A percentile compares a stretch with the other conserved stretches of the same genome.
Conservation (phyloP, 306 rosid genomes). For the Dryas alaskensis region DNA sequence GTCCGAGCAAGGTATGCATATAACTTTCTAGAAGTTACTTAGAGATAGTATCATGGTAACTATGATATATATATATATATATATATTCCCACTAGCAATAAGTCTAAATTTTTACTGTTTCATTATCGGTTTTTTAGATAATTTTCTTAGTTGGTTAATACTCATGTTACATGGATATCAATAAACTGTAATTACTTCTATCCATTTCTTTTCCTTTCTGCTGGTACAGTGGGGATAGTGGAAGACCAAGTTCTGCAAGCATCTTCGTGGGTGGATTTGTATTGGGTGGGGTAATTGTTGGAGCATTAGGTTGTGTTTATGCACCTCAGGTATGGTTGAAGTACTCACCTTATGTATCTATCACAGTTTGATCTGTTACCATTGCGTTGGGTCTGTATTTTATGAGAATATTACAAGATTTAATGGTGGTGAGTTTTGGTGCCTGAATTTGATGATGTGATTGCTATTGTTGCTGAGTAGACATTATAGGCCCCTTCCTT, state of each 20-base stretch:
- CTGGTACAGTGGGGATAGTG: conserved; percentile 42
- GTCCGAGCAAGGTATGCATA: conserved; percentile 52
- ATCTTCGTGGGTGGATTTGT: conserved; percentile 61
- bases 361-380: not conserved
- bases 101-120: not conserved
- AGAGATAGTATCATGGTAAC: not conserved
- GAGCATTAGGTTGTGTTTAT: conserved; percentile 57
- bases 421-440: not conserved
- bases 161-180: not conserved
- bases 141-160: not conserved
- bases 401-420: not conserved
- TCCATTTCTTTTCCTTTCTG: not conserved
- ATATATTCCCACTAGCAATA: not conserved
- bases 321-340: conserved; percentile 59
- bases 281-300: conserved; percentile 60
- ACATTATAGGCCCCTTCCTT: not conserved
- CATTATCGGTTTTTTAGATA: not conserved
- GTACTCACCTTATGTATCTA: not conserved
- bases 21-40: not conserved
- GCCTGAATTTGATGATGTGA: not conserved
- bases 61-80: not conserved
- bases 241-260: conserved; percentile 41
- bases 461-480: not conserved
- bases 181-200: not conserved
- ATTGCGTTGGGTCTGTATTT: not conserved